Percentiles rank a stretch among this genome's conserved stretches.
These are phyloP conservation scores for Leucocoprinus birnbaumii DNA, from an alignment of 768 basidiomycete genomes.

Conservation along the genomic window DNA sequence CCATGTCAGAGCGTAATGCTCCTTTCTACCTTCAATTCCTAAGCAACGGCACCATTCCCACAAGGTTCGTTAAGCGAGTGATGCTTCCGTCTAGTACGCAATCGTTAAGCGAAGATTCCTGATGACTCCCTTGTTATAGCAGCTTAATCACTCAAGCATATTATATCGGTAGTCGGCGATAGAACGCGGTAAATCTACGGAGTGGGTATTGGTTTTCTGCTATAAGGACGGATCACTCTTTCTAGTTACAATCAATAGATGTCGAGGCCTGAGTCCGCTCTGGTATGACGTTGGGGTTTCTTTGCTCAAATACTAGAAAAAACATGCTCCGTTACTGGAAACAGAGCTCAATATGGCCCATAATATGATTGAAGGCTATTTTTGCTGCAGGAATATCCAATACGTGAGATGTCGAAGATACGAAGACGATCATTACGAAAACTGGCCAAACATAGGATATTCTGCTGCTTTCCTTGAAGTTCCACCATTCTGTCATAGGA, in stretches of 20 bases:
- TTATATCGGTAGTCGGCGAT: slow-evolving; percentile 9
- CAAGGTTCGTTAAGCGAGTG: slow-evolving; percentile 6
- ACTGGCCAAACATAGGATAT: too few relatives aligned
- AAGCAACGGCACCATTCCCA: slow-evolving; percentile 2
- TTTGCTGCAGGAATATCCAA: neutral
- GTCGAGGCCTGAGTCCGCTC: neutral
- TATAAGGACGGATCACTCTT: slow-evolving; percentile 5
- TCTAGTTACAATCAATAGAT: too few relatives aligned
- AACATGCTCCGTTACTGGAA: slow-evolving; percentile 8
- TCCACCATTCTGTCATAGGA: too few relatives aligned
- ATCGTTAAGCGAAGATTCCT: slow-evolving; percentile 7
- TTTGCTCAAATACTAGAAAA: neutral
- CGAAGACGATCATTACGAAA: too few relatives aligned
- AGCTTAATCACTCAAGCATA: neutral
- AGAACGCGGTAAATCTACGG: slow-evolving; percentile 6
- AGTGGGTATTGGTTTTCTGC: neutral
- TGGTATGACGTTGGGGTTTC: slow-evolving; percentile 4
- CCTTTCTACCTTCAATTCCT: neutral
- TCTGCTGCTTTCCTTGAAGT: too few relatives aligned
- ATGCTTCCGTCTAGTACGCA: slow-evolving; percentile 10
- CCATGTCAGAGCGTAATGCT: neutral
- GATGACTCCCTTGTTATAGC: slow-evolving; percentile 2
- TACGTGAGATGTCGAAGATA: neutral
- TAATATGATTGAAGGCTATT: neutral
- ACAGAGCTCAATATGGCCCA: neutral